Base-by-base conservation (phyloP, 1,284 basidiomycete genomes). In the Paramarasmius palmivorus region DNA sequence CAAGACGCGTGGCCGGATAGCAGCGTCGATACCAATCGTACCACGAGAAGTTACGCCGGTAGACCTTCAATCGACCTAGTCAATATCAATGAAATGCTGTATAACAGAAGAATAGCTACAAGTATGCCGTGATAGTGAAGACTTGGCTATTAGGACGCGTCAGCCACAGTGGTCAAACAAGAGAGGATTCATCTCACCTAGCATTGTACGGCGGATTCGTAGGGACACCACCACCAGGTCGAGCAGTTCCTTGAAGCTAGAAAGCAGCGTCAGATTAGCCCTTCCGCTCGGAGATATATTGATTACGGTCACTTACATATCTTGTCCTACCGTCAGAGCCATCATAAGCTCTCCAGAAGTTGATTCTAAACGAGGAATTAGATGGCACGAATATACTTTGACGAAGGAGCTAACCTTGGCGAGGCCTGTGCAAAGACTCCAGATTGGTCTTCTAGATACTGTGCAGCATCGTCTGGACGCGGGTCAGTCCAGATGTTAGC, bases 201-300 rank as follows among this genome's bases (percentile, higher is more conserved):
- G 70, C 68, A 60, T 86, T 84, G 65, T 78, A 86, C 4, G 81
- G 68, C 53, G 75, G 73, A 0, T 62, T 63, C 3, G 81, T 82
- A 29, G 73, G 76, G 50, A 80, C 68, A 1, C 79, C 79, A 25
- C 81, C 82, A 48, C 84, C 83, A n/a, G 83, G 83, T 35, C 83
- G 79, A 22, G 77, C 81, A 20, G 83, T 86, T 46, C 84, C 84
- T 78, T 86, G 83, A 29, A 81, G 60, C 78, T 82, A 57, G 49
- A 12, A 50, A 17, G 6, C 35, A 40, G 22, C 19, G 40, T 35
- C 34, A 48, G 10, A 46, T 41, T 35, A 37, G 15, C n/a, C n/a
- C n/a, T n/a, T n/a, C n/a, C n/a, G n/a, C n/a, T n/a, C n/a, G n/a
- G n/a, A n/a, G n/a, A n/a, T n/a, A n/a, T n/a, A n/a, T n/a, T n/a